Base-by-base conservation (phyloP, 106 monocot species). In the Amphibolis antarctica region DNA sequence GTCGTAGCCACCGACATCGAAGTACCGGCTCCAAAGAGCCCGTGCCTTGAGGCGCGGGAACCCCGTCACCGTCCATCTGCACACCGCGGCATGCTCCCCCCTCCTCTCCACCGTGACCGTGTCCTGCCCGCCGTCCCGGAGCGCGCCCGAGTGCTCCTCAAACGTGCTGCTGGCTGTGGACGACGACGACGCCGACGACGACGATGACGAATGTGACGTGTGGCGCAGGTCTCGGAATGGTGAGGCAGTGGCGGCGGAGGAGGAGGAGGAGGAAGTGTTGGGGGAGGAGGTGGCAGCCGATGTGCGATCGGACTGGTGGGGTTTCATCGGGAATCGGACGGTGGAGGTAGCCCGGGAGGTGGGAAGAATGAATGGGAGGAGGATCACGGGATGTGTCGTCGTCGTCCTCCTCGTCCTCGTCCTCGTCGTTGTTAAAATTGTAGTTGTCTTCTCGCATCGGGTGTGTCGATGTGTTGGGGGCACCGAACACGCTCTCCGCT, bases 1-100 rank as follows among this genome's bases (percentile, higher is more conserved):
- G 62, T 94, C 93, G 74, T 53, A 94, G 56, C 89, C 89, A 19
- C 83, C 89, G 21, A 94, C 79, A 48, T 83, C 86, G 73, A 94
- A 94, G 83, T 94, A 94, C 15, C 83, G 80, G 75, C 83, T 83
- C 85, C 82, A 93, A 10, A 93, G 69, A 1, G 88, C 74, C 14
- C 88, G 80, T 3, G 85, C 69, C 60, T 83, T 82, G 47, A 71
- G 61, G 15, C 83, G 80, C 22, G 80, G 72, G 72, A 85, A 93
- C 14, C 55, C 44, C 4, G 85, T 11, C 26, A 93, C 66, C 20
- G 88, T 64, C 93, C 93, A 93, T 23, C 83, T 69, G 76, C 88
- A 88, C 29, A 74, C 18, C 19, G 82, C 88, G 20, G 88, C 76
- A 74, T 85, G 70, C 12, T 74, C 70, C 24, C 73, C 70, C 7